Evolutionary conservation across 129 eudicot genomes (phyloP).

Genomic region (Saussurea involucrata): DNA sequence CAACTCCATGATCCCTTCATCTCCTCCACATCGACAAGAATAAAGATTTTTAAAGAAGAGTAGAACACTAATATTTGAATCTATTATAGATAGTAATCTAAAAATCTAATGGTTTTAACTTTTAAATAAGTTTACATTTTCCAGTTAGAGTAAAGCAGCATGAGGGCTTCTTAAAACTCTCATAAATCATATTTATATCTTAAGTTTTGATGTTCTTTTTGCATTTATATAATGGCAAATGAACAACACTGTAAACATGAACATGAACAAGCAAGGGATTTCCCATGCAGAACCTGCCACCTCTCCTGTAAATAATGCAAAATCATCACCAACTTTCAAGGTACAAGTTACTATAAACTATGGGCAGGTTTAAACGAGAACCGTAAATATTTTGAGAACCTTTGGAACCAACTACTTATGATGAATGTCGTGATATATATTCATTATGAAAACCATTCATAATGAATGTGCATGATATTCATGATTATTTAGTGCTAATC

Average conservation of each 20-base stretch:
- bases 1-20: neutral
- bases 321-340: conserved; percentile 2
- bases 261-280: conserved; percentile 29
- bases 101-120: neutral
- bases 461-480: neutral
- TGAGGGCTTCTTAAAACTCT: neutral
- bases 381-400: neutral
- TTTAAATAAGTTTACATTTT: neutral
- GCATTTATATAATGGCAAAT: conserved; percentile 45
- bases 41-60: too few relatives aligned
- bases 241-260: conserved; percentile 25
- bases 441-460: neutral
- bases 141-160: neutral
- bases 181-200: conserved; percentile 36
- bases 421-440: too few relatives aligned
- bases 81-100: too few relatives aligned
- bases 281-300: conserved; percentile 36
- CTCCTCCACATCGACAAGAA: neutral
- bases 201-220: conserved; percentile 61
- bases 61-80: too few relatives aligned
- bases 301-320: conserved; percentile 43
- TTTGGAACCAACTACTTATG: neutral
- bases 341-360: neutral
- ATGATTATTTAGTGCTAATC: neutral
- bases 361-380: neutral